A percentile compares a stretch with the other conserved stretches of the same genome.
phyloP scores from a whole-genome alignment of 2,329 filamentous ascomycete genomes.

The Pseudovirgaria hyperparasitica region DNA sequence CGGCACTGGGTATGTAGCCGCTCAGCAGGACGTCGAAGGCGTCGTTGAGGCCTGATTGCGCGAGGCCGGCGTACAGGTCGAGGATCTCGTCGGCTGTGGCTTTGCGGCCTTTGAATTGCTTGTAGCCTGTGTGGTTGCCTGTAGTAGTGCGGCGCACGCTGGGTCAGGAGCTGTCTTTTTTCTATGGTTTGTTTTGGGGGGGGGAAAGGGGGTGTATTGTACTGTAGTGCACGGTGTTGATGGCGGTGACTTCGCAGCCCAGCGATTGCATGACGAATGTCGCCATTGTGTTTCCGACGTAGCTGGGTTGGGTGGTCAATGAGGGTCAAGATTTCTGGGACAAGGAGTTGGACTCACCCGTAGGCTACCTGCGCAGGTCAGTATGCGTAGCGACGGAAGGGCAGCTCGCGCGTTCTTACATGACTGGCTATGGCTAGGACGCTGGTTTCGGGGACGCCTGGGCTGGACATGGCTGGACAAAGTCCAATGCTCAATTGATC shows the following conservation, averaged over 20 bases:
- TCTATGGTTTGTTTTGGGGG: constrained; percentile 1
- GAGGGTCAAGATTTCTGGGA: constrained; percentile 2
- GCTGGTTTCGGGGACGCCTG: constrained; percentile 44
- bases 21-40: constrained; percentile 94
- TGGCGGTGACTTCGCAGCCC: constrained; percentile 82
- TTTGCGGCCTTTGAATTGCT: constrained; percentile 73
- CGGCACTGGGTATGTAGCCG: constrained; percentile 83
- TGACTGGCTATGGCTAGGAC: constrained; percentile 89
- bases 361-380: constrained; percentile 49
- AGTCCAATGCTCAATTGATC: too few relatives aligned
- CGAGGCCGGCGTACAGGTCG: constrained; percentile 73
- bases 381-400: constrained; percentile 7
- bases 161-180: constrained; percentile 3
- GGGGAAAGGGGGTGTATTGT: constrained; percentile 24
- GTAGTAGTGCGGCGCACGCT: too few relatives aligned
- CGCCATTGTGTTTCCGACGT: constrained; percentile 96
- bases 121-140: constrained; percentile 95
- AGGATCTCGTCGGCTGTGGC: constrained; percentile 71
- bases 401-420: constrained; percentile 46
- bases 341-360: constrained; percentile 42
- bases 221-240: constrained; percentile 99
- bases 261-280: constrained; percentile 88
- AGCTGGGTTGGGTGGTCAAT: constrained; percentile 41
- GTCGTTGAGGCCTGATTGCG: constrained; percentile 69
- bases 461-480: too few relatives aligned